Base-by-base conservation (phyloP, 2,329 filamentous ascomycete genomes). In the Grosmannia huntii region DNA sequence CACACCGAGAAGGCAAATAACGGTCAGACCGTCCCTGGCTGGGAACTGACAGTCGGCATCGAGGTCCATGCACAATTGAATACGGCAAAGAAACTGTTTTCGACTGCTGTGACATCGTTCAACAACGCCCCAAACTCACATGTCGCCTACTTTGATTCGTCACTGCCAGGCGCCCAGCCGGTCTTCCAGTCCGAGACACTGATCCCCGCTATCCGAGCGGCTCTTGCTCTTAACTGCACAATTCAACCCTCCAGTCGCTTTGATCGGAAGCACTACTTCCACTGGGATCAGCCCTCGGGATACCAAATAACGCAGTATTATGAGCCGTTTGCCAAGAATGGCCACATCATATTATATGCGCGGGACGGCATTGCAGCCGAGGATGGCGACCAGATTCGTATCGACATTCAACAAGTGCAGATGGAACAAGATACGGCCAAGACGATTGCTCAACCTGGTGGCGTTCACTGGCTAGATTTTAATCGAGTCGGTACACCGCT, bases 251-350 rank as follows among this genome's bases (percentile, higher is more conserved):
- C 82, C 64, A 96, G 90, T 70, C 83, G 82, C 57, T 99, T 96
- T 73, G 94, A 99, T 71, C 81, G 94, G 62, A 99, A 99, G 70
- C 94, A 99, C 71, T 99, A 99, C 72, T 97, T 99, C 72, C 96
- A 96, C 76, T 95, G 94, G 82, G 94, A 99, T 70, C 94, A 99
- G 71, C 94, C 94, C 0, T 82, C 89, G 0, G 94, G 94, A 0
- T 99, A 99, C 71, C 94, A 99, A 71, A 95, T 99, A 62, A 99
- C 94, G 1, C 94, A 99, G 68, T 97, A 92, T 73, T 96, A 97
- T 70, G 75, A 83, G 59, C 83, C 84, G 0, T 83, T 86, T 64
- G 84, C 84, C 1, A 82, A 77, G 60, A 77, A 90, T 65, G 94
- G 94, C 1, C 72, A 75, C 46, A 76, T 97, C n/a, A 80, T 76